Base-by-base conservation (phyloP, 2,329 filamentous ascomycete genomes). In the Trichophyton rubrum region DNA sequence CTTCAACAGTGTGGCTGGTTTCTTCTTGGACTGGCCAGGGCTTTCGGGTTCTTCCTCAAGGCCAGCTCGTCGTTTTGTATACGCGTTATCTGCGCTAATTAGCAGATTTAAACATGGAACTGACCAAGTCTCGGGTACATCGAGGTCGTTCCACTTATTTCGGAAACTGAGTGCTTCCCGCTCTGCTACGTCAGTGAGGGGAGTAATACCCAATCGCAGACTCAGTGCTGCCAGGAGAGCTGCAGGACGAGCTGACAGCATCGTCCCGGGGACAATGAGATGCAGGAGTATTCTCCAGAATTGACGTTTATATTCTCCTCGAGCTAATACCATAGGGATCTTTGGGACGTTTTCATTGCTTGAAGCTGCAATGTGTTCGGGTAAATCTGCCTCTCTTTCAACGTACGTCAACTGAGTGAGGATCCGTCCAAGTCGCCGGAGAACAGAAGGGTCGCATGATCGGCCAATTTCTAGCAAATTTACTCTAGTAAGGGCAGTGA, bases 241-340 rank as follows among this genome's bases (percentile, higher is more conserved):
- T 0, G 77, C 75, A 0, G 78, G 74, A 1, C 78, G 77, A 1
- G 71, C 65, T 0, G 73, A 70, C 9, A 81, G 66, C 71, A 74
- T 75, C 0, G 79, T 81, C 0, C 79, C 79, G 0, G 78, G 77
- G 2, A 80, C 68, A 2, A 81, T 73, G 1, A 74, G 62, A 58
- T 81, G 79, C 0, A 81, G 69, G 3, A 81, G 68, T 1, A 79
- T 66, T 66, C 75, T 76, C 78, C 78, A 81, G 64, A 81, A 80
- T 59, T 69, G 67, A 35, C 71, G 65, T 1, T 67, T 62, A 56
- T 78, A 64, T 49, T 74, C 65, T 1, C 69, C 30, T 2, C 67
- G 63, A 0, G 73, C 74, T 4, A 81, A 68, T 0, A 72, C 73
- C 49, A 79, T 67, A 0, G 79, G 79, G n/a, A 80, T 76, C 47